Evolutionary conservation across 306 rosid genomes (phyloP), one percentile per base, ranked within the genome.

Genomic region (Medicago arabica): DNA sequence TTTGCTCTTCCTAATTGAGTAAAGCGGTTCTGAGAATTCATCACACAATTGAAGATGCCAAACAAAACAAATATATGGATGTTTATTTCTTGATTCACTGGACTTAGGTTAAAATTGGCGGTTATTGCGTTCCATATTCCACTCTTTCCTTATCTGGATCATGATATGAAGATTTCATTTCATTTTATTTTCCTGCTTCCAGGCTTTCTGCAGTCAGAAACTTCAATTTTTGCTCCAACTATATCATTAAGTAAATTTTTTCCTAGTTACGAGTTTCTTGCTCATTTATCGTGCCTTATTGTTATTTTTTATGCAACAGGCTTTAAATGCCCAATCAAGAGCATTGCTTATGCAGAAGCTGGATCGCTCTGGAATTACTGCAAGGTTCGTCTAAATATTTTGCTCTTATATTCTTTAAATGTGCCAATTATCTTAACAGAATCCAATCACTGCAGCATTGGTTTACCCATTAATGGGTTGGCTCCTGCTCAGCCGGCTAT

Each of bases 301-400:
- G 67, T 66, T 23, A 71, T 9, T 86, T 28, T 28, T 83, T 44
- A 2, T 44, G 8, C 18, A 44, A 78, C 87, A 95, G 99, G 70
- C 99, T 67, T 80, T 95, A 75, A 95, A 95, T 88, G 99, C 97
- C 53, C 99, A 95, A 72, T 95, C 99, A 72, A 92, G 99, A 86
- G 97, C 96, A 16, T 64, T 95, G 75, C 96, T 95, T 40, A 95
- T 95, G 99, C 91, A 87, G 82, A 95, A 92, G 87, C 87, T 95
- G 71, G 99, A 95, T 77, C 99, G 97, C 77, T 78, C 99, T 73
- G 99, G 99, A 74, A 84, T 88, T 74, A 92, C 99, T 12, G 87
- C 99, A 59, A 90, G 97, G 98, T 95, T 80, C 73, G 86, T 88
- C 39, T 74, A 16, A 39, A 9, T 14, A 38, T 66, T 38, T 75